Evolutionary conservation across 202 grass and related monocot species (phyloP).

Genomic region (Hordeum pubiflorum): DNA sequence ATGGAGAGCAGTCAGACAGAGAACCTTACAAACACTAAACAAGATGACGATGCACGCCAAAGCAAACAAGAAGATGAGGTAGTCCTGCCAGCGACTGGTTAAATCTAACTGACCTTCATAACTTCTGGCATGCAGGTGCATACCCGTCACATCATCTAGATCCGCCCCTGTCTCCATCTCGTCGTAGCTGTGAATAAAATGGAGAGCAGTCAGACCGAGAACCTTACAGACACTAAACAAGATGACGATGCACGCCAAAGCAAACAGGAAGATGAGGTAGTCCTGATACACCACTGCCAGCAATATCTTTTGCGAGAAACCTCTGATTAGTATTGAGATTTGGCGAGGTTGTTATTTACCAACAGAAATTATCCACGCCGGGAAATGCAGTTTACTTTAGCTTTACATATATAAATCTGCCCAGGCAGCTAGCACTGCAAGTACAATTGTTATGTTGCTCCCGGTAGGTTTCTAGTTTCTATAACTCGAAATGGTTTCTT

Average conservation of each 20-base stretch:
- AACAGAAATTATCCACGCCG: neutral
- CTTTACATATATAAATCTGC: neutral
- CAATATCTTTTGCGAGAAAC: neutral
- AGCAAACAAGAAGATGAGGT: conserved; percentile 71
- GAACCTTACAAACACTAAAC: conserved; percentile 36
- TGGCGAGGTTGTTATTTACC: neutral
- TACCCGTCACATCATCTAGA: neutral
- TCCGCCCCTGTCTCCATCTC: neutral
- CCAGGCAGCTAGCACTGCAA: neutral
- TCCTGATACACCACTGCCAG: neutral
- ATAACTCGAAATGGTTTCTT: neutral
- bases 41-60: conserved; percentile 46
- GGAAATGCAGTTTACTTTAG: neutral
- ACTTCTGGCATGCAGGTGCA: neutral
- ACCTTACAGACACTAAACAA: conserved; percentile 34
- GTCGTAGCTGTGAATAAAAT: conserved; percentile 31
- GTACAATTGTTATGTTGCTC: neutral
- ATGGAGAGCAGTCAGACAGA: conserved; percentile 74
- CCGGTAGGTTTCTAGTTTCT: conserved; percentile 5
- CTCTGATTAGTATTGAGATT: neutral
- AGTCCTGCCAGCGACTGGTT: conserved; percentile 6
- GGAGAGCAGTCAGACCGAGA: conserved; percentile 65
- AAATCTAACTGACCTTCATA: neutral
- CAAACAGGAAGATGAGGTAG: conserved; percentile 73
- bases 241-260: conserved; percentile 48